These are phyloP conservation scores for Westerdykella ornata DNA, from an alignment of 2,329 filamentous ascomycete genomes.

Conservation along the genomic window DNA sequence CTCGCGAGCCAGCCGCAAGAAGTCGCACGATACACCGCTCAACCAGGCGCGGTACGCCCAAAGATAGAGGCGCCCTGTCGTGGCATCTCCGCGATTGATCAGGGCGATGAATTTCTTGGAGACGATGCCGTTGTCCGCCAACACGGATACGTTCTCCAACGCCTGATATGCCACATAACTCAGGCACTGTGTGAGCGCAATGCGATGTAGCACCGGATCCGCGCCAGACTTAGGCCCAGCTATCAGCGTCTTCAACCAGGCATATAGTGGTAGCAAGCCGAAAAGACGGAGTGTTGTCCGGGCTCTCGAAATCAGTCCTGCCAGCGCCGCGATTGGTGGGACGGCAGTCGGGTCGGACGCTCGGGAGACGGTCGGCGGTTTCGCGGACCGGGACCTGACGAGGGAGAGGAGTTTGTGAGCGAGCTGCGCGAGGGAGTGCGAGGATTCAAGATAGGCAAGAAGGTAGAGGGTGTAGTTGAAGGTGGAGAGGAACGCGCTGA, in stretches of 20 bases:
- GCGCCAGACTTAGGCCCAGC: constrained; percentile 39
- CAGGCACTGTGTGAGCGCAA: constrained; percentile 37
- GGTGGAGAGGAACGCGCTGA: constrained; percentile 42
- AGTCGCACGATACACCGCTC: constrained; percentile 40
- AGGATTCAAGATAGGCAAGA: constrained; percentile 39
- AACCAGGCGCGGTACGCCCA: constrained; percentile 42
- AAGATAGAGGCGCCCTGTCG: constrained; percentile 35
- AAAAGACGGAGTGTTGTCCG: constrained; percentile 42
- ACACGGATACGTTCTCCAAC: constrained; percentile 40
- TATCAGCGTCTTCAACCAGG: constrained; percentile 39
- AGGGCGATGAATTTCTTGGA: constrained; percentile 30
- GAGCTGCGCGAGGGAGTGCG: constrained; percentile 24
- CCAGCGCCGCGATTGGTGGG: constrained; percentile 30
- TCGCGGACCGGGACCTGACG: constrained; percentile 25
- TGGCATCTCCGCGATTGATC: constrained; percentile 33
- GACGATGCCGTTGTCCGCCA: constrained; percentile 39
- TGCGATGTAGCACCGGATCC: constrained; percentile 39
- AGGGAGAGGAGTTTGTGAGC: constrained; percentile 28
- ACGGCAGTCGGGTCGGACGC: constrained; percentile 26
- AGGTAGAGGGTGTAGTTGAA: constrained; percentile 45
- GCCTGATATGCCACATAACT: constrained; percentile 42
- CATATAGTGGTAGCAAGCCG: constrained; percentile 41
- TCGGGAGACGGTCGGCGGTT: constrained; percentile 19
- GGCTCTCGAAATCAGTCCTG: constrained; percentile 37
- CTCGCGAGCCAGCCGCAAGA: constrained; percentile 38